Conservation (phyloP, 225 moss, liverwort and hornwort species). For the Pseudoscleropodium purum region DNA sequence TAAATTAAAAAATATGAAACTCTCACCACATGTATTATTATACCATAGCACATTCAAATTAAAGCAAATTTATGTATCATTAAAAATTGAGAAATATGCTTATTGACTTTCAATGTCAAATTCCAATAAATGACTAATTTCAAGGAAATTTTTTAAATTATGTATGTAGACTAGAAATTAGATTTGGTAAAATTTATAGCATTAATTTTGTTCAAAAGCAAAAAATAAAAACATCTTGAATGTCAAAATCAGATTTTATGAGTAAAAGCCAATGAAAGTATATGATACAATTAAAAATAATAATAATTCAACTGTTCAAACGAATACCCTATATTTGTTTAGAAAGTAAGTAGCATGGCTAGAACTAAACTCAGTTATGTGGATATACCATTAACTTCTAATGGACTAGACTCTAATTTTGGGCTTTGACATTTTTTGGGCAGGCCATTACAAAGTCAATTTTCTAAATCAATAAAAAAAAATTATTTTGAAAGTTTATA, state of each 20-base stretch:
- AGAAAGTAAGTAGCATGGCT: neutral
- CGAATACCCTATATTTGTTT: neutral
- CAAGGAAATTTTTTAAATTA: too few relatives aligned
- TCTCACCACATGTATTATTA: neutral
- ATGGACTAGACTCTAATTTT: neutral
- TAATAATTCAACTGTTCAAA: neutral
- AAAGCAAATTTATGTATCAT: neutral
- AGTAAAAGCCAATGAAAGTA: neutral
- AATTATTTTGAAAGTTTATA: neutral
- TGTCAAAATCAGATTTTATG: neutral
- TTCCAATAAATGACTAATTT: too few relatives aligned
- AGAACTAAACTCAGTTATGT: neutral
- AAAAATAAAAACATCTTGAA: neutral
- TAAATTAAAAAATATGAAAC: neutral
- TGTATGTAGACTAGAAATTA: neutral
- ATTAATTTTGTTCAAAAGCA: too few relatives aligned
- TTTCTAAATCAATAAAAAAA: neutral
- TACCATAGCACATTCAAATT: neutral
- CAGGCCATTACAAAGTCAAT: neutral
- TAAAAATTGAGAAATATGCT: neutral
- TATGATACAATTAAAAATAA: neutral
- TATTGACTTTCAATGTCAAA: neutral
- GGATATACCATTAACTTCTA: neutral
- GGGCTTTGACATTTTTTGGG: accelerated
- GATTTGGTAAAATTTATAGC: neutral